Evolutionary conservation across 2,329 filamentous ascomycete genomes (phyloP), one percentile per base, ranked within the genome.

Genomic region (Leptodontidium sp.): DNA sequence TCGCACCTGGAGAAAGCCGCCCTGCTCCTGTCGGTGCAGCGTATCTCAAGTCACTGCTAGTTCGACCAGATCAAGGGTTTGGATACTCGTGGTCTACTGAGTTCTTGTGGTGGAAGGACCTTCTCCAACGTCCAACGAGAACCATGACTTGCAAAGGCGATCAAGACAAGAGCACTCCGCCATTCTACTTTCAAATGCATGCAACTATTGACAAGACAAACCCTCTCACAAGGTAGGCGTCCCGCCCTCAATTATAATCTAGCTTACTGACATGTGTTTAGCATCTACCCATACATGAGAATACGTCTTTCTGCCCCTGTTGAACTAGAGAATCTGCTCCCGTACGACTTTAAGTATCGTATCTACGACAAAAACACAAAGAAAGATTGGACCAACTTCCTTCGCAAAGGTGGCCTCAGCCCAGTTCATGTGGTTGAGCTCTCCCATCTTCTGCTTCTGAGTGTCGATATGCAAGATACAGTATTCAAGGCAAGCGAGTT

Each of bases 301-400:
- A 86, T 99, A 72, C 93, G 94, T 73, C 87, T 99, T 2, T 97
- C 93, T 29, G 95, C 96, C 0, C 96, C 97, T 0, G 89, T 99
- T 15, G 95, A 97, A 61, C 86, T 99, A 4, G 95, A 99, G 79
- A 99, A 99, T 73, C 83, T 99, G 53, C 82, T 99, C 47, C 96
- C 96, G 0, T 98, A 96, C 78, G 96, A 99, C 80, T 99, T 99
- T 88, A 98, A 99, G 81, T 99, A 99, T 80, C 90, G 95, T 66
- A 98, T 99, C 66, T 99, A 98, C 77, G 96, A 99, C 83, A 98
- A 97, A 83, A 97, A 97, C 79, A 98, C 94, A 0, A 97, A 95
- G 84, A 97, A 97, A 79, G 96, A 99, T 79, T 99, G 96, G 96
- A 97, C 93, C 4, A 99, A 99, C 79, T 99, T 99, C 82, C 83